Evolutionary conservation across 2,329 filamentous ascomycete genomes (phyloP).

Genomic region (Trichoderma simmonsii): DNA sequence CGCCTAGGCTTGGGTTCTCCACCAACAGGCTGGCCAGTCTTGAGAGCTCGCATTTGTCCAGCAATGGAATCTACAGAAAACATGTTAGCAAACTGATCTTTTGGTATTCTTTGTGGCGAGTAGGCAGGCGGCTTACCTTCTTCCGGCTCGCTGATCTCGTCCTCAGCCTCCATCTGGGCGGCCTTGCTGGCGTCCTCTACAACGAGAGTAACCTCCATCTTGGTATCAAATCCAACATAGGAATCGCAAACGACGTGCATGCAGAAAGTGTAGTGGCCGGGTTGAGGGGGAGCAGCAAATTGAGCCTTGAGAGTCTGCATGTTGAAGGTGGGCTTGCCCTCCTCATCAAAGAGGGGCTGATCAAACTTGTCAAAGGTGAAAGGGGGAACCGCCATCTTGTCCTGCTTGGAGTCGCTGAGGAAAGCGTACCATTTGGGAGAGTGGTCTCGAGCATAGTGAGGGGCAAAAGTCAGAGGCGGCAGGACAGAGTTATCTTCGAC

Average conservation of each 20-base stretch:
- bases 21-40: slow-evolving; percentile 65
- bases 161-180: slow-evolving; percentile 74
- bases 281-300: slow-evolving; percentile 89
- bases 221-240: slow-evolving; percentile 91
- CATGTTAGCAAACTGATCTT: slow-evolving; percentile 4
- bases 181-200: slow-evolving; percentile 89
- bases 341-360: slow-evolving; percentile 75
- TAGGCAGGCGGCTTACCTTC: slow-evolving; percentile 66
- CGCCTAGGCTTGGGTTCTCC: slow-evolving; percentile 54
- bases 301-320: slow-evolving; percentile 97
- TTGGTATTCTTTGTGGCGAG: not conserved
- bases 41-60: slow-evolving; percentile 85
- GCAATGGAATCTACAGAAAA: slow-evolving; percentile 70
- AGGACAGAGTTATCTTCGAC: slow-evolving; percentile 65
- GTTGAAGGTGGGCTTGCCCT: slow-evolving; percentile 85
- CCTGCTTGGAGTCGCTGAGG: slow-evolving; percentile 88
- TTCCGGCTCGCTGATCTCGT: slow-evolving; percentile 96
- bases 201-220: slow-evolving; percentile 82
- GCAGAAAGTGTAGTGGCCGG: slow-evolving; percentile 90
- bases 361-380: slow-evolving; percentile 95
- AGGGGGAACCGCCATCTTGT: slow-evolving; percentile 92
- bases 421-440: slow-evolving; percentile 93
- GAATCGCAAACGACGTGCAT: slow-evolving; percentile 93
- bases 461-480: slow-evolving; percentile 84
- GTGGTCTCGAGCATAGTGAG: slow-evolving; percentile 85